These are phyloP conservation scores for Naegleria gruberi DNA, from an alignment of 208 protist genomes.

Conservation along the genomic window DNA sequence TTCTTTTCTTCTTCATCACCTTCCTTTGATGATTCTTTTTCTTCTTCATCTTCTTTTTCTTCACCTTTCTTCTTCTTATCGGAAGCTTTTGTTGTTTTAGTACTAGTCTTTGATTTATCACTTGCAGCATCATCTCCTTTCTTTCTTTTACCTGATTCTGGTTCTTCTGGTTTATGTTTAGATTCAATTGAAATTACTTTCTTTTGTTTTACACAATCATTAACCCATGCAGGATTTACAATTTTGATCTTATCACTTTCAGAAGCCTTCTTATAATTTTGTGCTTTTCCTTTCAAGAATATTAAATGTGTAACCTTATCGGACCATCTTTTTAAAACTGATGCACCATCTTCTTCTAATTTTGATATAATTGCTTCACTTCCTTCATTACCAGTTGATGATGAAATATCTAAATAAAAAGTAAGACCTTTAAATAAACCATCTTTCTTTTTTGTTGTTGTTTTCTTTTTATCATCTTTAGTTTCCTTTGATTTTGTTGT, in stretches of 20 bases:
- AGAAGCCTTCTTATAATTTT: background rate
- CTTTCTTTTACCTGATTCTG: background rate
- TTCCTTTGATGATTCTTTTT: background rate
- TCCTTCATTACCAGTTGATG: background rate
- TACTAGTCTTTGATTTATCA: background rate
- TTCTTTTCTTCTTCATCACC: background rate
- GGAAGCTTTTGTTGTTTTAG: background rate
- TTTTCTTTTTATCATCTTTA: background rate
- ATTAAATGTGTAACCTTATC: background rate
- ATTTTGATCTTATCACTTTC: background rate
- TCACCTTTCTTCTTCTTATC: background rate
- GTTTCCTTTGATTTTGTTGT: background rate
- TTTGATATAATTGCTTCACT: background rate
- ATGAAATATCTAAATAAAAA: background rate
- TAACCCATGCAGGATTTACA: background rate
- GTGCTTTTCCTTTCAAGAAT: background rate
- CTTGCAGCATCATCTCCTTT: background rate
- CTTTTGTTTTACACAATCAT: background rate
- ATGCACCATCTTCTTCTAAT: background rate
- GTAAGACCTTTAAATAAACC: background rate
- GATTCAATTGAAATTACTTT: background rate
- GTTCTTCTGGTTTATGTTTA: background rate
- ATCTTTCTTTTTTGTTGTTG: background rate
- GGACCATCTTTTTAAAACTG: background rate
- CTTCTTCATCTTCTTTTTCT: background rate